Percentiles rank a stretch among this genome's conserved stretches.
These are phyloP conservation scores for Metschnikowia lachancei DNA, from an alignment of 805 yeast species.

Conservation along the genomic window DNA sequence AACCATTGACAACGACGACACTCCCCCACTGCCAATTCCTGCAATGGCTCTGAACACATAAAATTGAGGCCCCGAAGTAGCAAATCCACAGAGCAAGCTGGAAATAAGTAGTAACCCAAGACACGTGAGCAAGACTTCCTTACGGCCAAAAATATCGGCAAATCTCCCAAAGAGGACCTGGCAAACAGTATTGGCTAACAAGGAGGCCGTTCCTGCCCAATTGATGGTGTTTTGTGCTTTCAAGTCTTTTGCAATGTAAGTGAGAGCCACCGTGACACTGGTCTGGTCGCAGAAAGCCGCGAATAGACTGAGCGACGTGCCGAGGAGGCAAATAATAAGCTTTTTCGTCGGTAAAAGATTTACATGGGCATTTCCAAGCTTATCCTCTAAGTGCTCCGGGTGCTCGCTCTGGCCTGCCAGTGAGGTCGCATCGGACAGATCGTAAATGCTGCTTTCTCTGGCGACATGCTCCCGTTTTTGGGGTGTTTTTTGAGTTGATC, in stretches of 20 bases:
- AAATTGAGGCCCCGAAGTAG: constrained; percentile 43
- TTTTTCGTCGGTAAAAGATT: constrained; percentile 39
- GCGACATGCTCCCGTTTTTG: constrained; percentile 1
- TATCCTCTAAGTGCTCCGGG: constrained; percentile 20
- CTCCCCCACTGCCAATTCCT: constrained; percentile 60
- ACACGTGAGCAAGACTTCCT: constrained; percentile 42
- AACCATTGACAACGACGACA: constrained; percentile 49
- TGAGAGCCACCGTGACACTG: constrained; percentile 47
- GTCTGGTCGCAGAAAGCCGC: constrained; percentile 50
- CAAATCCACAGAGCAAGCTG: constrained; percentile 44
- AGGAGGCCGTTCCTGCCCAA: constrained; percentile 74
- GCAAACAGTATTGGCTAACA: constrained; percentile 67
- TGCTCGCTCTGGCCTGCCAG: constrained; percentile 6
- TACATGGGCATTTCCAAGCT: constrained; percentile 42
- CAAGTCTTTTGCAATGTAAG: constrained; percentile 47
- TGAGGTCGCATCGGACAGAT: constrained; percentile 8
- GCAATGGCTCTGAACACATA: constrained; percentile 52
- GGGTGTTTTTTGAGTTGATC: neutral
- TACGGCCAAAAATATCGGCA: constrained; percentile 62
- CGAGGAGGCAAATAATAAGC: constrained; percentile 36
- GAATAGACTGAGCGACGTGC: constrained; percentile 39
- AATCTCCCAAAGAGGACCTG: constrained; percentile 73
- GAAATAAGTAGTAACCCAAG: constrained; percentile 46
- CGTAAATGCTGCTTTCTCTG: constrained; percentile 7
- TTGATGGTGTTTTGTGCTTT: constrained; percentile 47